Percentiles rank a stretch among this genome's conserved stretches.
Evolutionary conservation across 768 basidiomycete species (phyloP).

Genomic region (Gelatoporia subvermispora): DNA sequence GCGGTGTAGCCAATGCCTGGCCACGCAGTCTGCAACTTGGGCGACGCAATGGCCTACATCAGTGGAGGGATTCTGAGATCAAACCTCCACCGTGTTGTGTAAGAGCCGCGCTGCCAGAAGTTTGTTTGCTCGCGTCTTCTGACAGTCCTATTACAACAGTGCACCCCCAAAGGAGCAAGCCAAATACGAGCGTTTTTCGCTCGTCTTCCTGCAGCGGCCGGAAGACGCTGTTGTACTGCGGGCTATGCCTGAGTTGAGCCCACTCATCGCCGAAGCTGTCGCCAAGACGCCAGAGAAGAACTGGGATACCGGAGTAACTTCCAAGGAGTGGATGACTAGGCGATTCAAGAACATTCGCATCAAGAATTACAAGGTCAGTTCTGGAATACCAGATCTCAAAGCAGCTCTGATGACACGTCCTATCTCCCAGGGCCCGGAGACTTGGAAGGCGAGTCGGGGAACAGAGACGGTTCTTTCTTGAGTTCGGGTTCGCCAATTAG

Average conservation of each 20-base stretch:
- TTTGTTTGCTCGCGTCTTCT: not conserved
- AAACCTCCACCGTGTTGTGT: constrained; percentile 53
- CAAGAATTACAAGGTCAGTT: constrained; percentile 11
- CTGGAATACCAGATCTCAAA: too few species aligned
- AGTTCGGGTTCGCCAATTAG: too few species aligned
- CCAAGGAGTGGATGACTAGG: constrained; percentile 36
- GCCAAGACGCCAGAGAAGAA: constrained; percentile 26
- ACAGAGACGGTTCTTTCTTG: constrained; percentile 9
- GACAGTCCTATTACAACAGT: not conserved
- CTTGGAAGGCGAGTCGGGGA: constrained; percentile 18
- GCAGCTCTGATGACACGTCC: too few species aligned
- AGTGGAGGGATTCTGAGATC: constrained; percentile 66
- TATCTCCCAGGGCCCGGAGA: constrained; percentile 15
- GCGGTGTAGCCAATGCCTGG: constrained; percentile 25
- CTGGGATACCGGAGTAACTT: constrained; percentile 30
- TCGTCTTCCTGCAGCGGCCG: constrained; percentile 67
- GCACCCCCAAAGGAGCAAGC: constrained; percentile 58
- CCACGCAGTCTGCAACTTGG: constrained; percentile 31
- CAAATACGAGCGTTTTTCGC: constrained; percentile 55
- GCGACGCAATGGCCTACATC: constrained; percentile 57
- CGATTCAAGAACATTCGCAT: constrained; percentile 31
- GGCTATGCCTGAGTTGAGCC: constrained; percentile 47
- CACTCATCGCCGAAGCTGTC: constrained; percentile 40
- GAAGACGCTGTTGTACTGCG: constrained; percentile 46
- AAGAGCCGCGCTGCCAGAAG: constrained; percentile 12